Evolutionary conservation across 306 rosid genomes (phyloP).

Genomic region (Pueraria montana): DNA sequence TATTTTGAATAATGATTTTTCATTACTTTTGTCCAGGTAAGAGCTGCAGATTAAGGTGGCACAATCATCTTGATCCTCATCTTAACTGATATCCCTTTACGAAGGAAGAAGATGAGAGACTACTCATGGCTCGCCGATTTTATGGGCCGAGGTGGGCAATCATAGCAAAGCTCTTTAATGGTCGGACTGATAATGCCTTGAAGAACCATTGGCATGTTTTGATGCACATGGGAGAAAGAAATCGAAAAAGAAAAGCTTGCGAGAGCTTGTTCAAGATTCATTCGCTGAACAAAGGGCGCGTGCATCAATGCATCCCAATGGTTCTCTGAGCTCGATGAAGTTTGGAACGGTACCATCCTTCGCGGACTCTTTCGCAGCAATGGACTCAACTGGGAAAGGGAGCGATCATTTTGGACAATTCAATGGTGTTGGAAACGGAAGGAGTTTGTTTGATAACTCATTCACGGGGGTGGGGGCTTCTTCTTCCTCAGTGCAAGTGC

Average conservation of each 20-base stretch:
- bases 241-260: constrained; percentile 59
- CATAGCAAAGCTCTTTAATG: constrained; percentile 72
- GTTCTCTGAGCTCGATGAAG: too few species aligned
- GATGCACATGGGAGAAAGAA: constrained; percentile 74
- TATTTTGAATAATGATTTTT: too few species aligned
- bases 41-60: constrained; percentile 88
- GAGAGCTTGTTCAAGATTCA: neutral
- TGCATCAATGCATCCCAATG: too few species aligned
- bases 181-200: constrained; percentile 81
- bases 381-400: too few species aligned
- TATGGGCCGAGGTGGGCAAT: constrained; percentile 85
- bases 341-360: too few species aligned
- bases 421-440: constrained; percentile 32
- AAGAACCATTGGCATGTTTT: constrained; percentile 88
- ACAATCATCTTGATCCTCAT: constrained; percentile 81
- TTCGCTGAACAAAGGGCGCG: too few species aligned
- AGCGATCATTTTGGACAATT: constrained; percentile 12
- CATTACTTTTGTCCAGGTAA: constrained; percentile 46
- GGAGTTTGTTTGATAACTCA: neutral
- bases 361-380: too few species aligned
- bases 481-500: constrained; percentile 30
- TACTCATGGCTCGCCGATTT: constrained; percentile 65
- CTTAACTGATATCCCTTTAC: constrained; percentile 73
- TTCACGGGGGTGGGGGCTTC: constrained; percentile 25
- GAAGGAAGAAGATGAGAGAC: constrained; percentile 75